Evolutionary conservation across 108 stramenopile genomes (phyloP).

Genomic region (Nitzschia putrida): DNA sequence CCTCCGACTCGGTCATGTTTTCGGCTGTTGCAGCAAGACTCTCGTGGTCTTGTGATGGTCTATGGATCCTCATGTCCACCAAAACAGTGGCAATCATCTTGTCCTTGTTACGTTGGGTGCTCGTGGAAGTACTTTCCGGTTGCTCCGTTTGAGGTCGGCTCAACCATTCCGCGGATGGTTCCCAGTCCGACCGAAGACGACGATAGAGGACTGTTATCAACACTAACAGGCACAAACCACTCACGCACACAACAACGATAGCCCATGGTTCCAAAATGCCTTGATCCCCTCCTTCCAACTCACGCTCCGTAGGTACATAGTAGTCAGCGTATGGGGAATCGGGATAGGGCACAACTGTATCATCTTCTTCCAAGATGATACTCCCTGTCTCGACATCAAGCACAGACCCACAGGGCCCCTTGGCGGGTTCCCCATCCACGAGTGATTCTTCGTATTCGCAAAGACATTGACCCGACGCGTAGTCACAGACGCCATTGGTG

Average conservation of each 20-base stretch:
- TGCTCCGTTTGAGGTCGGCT: not conserved
- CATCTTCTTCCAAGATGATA: not conserved
- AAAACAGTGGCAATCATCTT: slow-evolving; percentile 82
- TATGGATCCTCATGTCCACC: slow-evolving; percentile 62
- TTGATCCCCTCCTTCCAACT: slow-evolving; percentile 4
- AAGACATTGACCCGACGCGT: slow-evolving; percentile 63
- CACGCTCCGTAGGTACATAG: slow-evolving; percentile 29
- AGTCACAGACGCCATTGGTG: slow-evolving; percentile 73
- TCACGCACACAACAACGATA: not conserved
- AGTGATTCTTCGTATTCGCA: slow-evolving; percentile 41
- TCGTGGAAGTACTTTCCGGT: not conserved
- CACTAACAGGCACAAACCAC: not conserved
- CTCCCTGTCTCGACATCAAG: slow-evolving; percentile 2
- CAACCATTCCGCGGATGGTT: not conserved
- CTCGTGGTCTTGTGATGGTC: slow-evolving; percentile 4
- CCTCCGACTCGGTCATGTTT: slow-evolving; percentile 35
- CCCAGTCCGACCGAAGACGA: not conserved
- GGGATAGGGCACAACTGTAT: slow-evolving; percentile 18
- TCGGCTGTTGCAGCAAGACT: slow-evolving; percentile 40
- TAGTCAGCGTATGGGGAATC: slow-evolving; percentile 33
- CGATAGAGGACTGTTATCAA: not conserved
- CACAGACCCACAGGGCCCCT: slow-evolving; percentile 4
- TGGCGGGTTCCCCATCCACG: not conserved
- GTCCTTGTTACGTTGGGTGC: slow-evolving; percentile 57
- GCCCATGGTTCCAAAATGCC: slow-evolving; percentile 23